phyloP scores from a whole-genome alignment of 441 rosid genomes.

The Aleurites moluccanus region DNA sequence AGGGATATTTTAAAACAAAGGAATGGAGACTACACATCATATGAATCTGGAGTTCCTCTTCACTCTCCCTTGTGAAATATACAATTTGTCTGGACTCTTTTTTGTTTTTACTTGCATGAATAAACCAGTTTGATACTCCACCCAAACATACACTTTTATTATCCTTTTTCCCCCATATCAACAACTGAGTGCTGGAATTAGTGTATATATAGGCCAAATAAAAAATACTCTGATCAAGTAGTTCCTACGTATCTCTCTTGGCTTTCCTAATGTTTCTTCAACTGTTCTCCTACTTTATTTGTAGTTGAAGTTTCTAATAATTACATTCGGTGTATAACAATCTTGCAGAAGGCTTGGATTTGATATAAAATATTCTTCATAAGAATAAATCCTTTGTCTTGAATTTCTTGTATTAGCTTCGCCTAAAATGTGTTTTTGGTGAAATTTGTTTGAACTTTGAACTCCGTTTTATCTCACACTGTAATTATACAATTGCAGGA shows the following conservation, averaged over 20 bases:
- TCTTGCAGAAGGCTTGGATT: not conserved
- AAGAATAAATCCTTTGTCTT: too few species aligned
- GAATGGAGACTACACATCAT: not conserved
- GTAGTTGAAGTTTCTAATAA: not conserved
- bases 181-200: too few species aligned
- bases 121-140: not conserved
- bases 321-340: not conserved
- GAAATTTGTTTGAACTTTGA: not conserved
- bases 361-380: not conserved
- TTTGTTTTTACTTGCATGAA: not conserved
- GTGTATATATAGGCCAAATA: not conserved
- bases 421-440: not conserved
- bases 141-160: not conserved
- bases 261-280: not conserved
- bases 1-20: not conserved
- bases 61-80: not conserved
- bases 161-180: not conserved
- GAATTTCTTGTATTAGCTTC: too few species aligned
- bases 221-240: not conserved
- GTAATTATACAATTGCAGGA: constrained; percentile 48
- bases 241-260: not conserved
- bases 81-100: not conserved
- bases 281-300: not conserved
- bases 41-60: too few species aligned
- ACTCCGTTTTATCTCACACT: not conserved